Base-by-base conservation (phyloP, 1,284 basidiomycete species). In the Microbotryum intermedium region DNA sequence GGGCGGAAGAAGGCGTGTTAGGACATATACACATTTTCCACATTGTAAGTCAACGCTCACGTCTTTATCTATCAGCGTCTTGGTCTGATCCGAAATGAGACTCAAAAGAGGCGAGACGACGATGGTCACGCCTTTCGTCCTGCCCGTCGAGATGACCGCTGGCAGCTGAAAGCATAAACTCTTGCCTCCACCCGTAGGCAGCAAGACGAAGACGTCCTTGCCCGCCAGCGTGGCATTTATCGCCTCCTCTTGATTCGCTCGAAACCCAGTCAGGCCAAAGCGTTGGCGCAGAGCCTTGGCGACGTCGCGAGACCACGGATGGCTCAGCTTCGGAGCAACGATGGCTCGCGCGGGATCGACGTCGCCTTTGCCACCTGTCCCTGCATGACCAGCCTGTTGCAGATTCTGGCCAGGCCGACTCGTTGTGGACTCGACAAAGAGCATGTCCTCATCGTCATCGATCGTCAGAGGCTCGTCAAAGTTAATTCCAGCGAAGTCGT, bases 151-250 rank as follows among this genome's bases (percentile, higher is more conserved):
- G 71, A 91, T 87, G 23, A 95, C 80, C 2, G 92, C 93, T 0
- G 94, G 94, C 0, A 97, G 81, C 74, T 86, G 83, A 70, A 83
- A 92, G 67, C 87, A 90, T 47, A 92, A 77, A 69, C 84, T 87
- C 77, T 97, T 97, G 1, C 93, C 94, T 7, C 93, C 94, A 29
- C 94, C 94, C 0, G 94, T 98, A 0, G 95, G 94, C 84, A 97
- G 94, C 7, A 98, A 80, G 21, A 97, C 89, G 68, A 97, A 92
- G 16, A 92, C 90, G 71, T 98, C 93, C 52, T 80, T 81, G 3
- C 87, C 91, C 1, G 79, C 78, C 73, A 98, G 78, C 0, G 88
- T 85, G 4, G 85, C 86, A 53, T 84, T 82, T 69, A 97, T 89
- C 0, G 89, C 91, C 70, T 90, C 86, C 44, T 90, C 80, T 74